Conservation (phyloP, 2,329 filamentous ascomycete genomes). For the Amesomyces nigricolor region DNA sequence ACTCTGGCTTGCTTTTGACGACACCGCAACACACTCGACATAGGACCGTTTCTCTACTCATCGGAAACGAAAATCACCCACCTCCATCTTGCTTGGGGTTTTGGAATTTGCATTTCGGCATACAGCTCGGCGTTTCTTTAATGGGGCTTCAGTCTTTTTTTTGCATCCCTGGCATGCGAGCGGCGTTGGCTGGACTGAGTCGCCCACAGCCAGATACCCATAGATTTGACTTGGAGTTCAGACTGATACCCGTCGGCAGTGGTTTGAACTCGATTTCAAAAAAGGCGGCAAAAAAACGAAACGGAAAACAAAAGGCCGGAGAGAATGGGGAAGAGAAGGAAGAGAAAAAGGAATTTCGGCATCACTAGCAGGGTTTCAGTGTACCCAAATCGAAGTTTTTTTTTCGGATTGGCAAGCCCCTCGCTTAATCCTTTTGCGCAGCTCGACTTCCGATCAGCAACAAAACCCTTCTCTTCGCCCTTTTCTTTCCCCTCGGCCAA, state of each 20-base stretch:
- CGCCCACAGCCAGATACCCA: conserved; percentile 22
- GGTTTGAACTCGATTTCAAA: conserved; percentile 3
- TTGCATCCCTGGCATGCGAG: conserved; percentile 20
- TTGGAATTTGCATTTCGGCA: conserved; percentile 21
- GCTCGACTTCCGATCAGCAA: too few species aligned
- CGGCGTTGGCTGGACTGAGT: conserved; percentile 17
- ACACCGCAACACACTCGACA: neutral
- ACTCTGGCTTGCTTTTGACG: too few species aligned
- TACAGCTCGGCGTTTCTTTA: conserved; percentile 22
- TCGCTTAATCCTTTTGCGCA: too few species aligned
- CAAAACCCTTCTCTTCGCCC: neutral
- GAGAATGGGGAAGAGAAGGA: neutral
- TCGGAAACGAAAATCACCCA: neutral
- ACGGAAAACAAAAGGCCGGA: neutral
- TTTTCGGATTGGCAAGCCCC: neutral
- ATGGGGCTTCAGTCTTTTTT: conserved; percentile 10
- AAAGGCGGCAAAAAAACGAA: neutral
- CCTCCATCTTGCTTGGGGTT: conserved; percentile 2
- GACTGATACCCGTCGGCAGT: conserved; percentile 18
- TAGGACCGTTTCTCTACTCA: neutral
- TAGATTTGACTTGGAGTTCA: conserved; percentile 20
- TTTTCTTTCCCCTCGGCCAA: neutral
- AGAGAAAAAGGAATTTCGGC: neutral
- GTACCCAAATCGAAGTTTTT: neutral
- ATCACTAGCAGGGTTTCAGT: neutral